A percentile compares a stretch with the other conserved stretches of the same genome.
phyloP scores from a whole-genome alignment of 2,329 filamentous ascomycete species.

The Botrytis fabae region DNA sequence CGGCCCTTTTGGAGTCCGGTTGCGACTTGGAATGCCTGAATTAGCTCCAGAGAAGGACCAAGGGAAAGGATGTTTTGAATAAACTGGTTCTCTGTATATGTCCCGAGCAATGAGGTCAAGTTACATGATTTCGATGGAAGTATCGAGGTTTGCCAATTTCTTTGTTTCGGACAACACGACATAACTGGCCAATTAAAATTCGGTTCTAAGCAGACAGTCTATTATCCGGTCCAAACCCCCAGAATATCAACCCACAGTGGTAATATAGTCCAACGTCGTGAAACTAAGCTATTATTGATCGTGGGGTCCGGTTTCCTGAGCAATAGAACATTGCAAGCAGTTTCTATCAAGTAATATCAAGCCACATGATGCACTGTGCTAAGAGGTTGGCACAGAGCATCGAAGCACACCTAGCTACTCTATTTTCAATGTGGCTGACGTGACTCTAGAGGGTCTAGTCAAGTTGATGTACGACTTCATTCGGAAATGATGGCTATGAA shows the following conservation, averaged over 20 bases:
- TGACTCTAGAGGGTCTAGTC: neutral
- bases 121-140: neutral
- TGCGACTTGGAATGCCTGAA: neutral
- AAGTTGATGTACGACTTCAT: neutral
- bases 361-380: constrained; percentile 11
- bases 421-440: constrained; percentile 6
- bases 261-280: neutral
- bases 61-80: neutral
- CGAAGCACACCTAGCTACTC: neutral
- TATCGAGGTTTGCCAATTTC: neutral
- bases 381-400: neutral
- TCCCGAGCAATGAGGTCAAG: neutral
- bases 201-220: neutral
- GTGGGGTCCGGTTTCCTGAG: constrained; percentile 1
- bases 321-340: neutral
- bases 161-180: neutral
- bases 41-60: neutral
- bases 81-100: neutral
- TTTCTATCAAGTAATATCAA: constrained; percentile 14
- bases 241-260: neutral
- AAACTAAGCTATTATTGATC: constrained; percentile 10
- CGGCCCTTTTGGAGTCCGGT: too few relatives aligned
- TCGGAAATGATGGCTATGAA: neutral
- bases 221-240: neutral
- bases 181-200: neutral